Conservation (phyloP, 2,329 filamentous ascomycete genomes). For the Xylaria sp. region DNA sequence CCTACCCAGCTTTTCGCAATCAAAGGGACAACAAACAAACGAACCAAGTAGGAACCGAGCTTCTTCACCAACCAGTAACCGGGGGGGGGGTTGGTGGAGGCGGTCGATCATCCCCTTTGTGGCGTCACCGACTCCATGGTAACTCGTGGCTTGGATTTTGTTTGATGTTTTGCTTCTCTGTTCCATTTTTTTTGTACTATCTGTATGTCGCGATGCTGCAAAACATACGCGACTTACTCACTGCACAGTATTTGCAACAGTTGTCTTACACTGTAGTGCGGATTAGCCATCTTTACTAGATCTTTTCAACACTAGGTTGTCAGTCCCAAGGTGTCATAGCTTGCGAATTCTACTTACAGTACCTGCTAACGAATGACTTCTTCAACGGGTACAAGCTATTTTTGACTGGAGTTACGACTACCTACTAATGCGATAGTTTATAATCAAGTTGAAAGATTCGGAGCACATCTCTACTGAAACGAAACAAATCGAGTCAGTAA, state of each 20-base stretch:
- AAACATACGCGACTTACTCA: not conserved
- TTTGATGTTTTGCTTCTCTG: slow-evolving; percentile 6
- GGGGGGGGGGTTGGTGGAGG: not conserved
- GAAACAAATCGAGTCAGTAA: no score
- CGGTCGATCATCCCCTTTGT: slow-evolving; percentile 10
- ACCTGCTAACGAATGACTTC: slow-evolving; percentile 3
- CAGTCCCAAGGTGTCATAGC: slow-evolving; percentile 15
- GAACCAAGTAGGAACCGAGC: slow-evolving; percentile 9
- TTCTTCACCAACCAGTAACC: not conserved
- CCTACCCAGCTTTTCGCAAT: slow-evolving; percentile 15
- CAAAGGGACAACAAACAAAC: slow-evolving; percentile 1
- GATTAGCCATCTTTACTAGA: slow-evolving; percentile 1
- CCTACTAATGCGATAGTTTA: slow-evolving; percentile 13
- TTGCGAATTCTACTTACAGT: not conserved
- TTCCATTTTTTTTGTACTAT: not conserved
- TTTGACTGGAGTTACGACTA: not conserved
- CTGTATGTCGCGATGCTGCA: not conserved
- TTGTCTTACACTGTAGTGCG: not conserved
- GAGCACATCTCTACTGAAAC: not conserved
- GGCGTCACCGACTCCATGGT: slow-evolving; percentile 25
- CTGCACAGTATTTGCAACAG: not conserved
- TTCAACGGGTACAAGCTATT: slow-evolving; percentile 1
- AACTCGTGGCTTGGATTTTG: slow-evolving; percentile 3
- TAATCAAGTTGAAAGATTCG: slow-evolving; percentile 2
- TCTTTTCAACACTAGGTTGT: not conserved